A percentile compares a stretch with the other conserved stretches of the same genome.
Evolutionary conservation across 2,329 filamentous ascomycete species (phyloP).

Genomic region (Claviceps quebecensis): DNA sequence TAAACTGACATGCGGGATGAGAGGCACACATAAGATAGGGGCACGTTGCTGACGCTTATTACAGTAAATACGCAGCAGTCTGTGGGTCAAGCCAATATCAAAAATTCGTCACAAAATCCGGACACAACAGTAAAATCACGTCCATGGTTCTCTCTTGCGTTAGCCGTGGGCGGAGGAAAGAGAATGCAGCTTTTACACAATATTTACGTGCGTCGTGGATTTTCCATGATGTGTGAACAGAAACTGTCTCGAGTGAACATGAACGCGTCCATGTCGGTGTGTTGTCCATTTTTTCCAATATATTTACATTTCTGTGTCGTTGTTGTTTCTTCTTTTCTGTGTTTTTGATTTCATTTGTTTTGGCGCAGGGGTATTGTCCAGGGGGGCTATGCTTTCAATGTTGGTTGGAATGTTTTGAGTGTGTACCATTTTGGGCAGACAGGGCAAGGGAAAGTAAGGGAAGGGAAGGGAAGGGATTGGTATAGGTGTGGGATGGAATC

Average conservation of each 20-base stretch:
- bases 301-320: not conserved
- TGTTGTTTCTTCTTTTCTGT: not conserved
- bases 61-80: not conserved
- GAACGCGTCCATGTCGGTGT: not conserved
- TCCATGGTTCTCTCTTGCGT: not conserved
- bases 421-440: too few relatives aligned
- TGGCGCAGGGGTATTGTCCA: slow-evolving; percentile 1
- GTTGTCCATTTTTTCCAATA: not conserved
- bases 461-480: too few relatives aligned
- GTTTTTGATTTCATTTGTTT: not conserved
- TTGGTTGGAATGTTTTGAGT: not conserved
- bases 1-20: slow-evolving; percentile 6
- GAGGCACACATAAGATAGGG: not conserved
- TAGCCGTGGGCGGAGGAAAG: not conserved
- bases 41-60: not conserved
- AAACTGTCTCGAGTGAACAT: not conserved
- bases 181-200: not conserved
- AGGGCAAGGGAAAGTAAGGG: not conserved
- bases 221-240: not conserved
- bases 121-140: not conserved
- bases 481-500: too few relatives aligned
- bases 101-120: not conserved
- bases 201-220: not conserved
- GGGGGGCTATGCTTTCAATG: not conserved
- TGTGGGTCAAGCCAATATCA: too few relatives aligned